Conservation (phyloP, 1,284 basidiomycete genomes). For the Kwoniella shivajii region DNA sequence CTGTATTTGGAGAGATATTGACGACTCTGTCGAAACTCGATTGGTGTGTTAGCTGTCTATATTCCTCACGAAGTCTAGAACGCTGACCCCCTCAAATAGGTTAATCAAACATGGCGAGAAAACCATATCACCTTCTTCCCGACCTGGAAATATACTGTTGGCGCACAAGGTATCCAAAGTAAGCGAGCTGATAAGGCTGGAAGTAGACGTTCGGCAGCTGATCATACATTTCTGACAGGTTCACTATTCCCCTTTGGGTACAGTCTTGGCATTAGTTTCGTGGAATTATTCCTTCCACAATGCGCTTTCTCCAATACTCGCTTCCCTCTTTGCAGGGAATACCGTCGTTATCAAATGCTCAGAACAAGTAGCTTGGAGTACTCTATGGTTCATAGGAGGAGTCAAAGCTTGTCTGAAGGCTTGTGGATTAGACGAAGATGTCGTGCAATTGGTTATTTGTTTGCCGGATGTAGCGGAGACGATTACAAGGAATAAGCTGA, state of each 20-base stretch:
- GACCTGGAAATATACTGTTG: slow-evolving; percentile 73
- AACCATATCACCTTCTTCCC: slow-evolving; percentile 68
- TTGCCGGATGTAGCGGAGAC: slow-evolving; percentile 82
- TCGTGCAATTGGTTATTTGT: slow-evolving; percentile 86
- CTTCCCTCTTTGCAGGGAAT: slow-evolving; percentile 87
- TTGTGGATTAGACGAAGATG: slow-evolving; percentile 76
- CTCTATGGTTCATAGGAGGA: slow-evolving; percentile 75
- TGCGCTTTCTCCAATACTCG: slow-evolving; percentile 87
- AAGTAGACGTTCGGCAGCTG: neutral
- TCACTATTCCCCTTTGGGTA: slow-evolving; percentile 88
- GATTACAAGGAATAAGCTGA: slow-evolving; percentile 74
- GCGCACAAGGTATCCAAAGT: slow-evolving; percentile 71
- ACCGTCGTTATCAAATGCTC: slow-evolving; percentile 89
- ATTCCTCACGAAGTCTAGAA: neutral
- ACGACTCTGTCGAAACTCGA: slow-evolving; percentile 87
- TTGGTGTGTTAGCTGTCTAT: slow-evolving; percentile 33
- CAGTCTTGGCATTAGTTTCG: slow-evolving; percentile 87
- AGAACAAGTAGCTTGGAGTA: slow-evolving; percentile 87
- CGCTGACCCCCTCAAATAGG: slow-evolving; percentile 56
- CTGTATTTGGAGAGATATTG: slow-evolving; percentile 83
- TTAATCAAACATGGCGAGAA: slow-evolving; percentile 77
- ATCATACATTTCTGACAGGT: slow-evolving; percentile 59
- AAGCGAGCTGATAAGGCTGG: slow-evolving; percentile 2
- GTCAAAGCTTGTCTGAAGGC: slow-evolving; percentile 72
- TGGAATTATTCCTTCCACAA: slow-evolving; percentile 82